Base-by-base conservation (phyloP, 208 protist genomes). In the Vickermania ingenoplastis region DNA sequence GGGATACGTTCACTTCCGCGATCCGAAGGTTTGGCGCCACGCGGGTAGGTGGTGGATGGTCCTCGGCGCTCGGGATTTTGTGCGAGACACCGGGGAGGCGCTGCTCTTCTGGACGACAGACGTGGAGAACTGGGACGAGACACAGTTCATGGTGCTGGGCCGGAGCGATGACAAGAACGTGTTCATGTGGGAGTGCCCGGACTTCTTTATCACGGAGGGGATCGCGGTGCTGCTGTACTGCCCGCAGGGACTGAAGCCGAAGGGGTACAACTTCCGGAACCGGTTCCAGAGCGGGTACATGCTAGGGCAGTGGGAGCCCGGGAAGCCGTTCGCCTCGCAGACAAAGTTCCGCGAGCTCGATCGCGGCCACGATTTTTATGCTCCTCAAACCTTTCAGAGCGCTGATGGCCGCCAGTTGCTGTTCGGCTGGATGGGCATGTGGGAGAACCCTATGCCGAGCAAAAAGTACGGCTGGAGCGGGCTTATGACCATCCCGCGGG, bases 151-250 rank as follows among this genome's bases (percentile, higher is more conserved):
- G 27, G 58, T 80, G n/a, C 41, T 76, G 22, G 55, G 28, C 27
- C 17, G 36, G 73, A 83, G 77, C 28, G 59, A 60, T n/a, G 69
- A 80, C 60, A 61, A 67, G 53, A 80, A 80, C 57, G 62, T 75
- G 14, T 80, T 80, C 53, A 80, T 80, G 74, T 80, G 74, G 70
- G 74, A 81, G 61, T 81, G 74, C 53, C 74, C 69, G 2, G 69
- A 76, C 59, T 69, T 72, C 23, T 81, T 81, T 61, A 30, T n/a
- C n/a, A 55, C 24, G 51, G 51, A 55, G 22, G 51, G 51, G 30
- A 65, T 31, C 13, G 53, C 48, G 22, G 61, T 67, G 17, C 31
- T 82, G 0, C 30, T 82, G n/a, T 74, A 64, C 59, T 82, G 61
- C 22, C 76, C 76, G 2, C 76, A 82, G 53, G 76, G 76, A 0